Conservation (phyloP, 1,284 basidiomycete genomes). For the Ganoderma meredithae region DNA sequence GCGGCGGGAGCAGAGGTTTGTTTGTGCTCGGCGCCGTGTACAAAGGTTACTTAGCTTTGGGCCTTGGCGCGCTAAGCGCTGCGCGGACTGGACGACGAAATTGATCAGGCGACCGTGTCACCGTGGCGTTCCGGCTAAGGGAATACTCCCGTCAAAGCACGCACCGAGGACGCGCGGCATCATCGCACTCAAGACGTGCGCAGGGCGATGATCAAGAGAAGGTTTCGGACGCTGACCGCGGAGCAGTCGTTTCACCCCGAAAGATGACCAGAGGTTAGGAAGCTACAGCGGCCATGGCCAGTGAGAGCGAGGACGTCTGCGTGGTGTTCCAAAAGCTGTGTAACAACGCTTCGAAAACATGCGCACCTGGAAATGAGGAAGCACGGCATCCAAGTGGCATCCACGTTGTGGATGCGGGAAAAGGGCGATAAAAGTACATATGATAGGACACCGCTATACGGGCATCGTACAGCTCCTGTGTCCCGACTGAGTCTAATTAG, state of each 20-base stretch:
- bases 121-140: slow-evolving; percentile 9
- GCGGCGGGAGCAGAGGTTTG: slow-evolving; percentile 1
- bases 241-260: background rate
- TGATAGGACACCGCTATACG: background rate
- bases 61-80: slow-evolving; percentile 2
- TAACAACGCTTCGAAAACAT: background rate
- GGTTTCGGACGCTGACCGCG: background rate
- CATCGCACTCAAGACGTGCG: slow-evolving; percentile 27
- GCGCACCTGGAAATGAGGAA: slow-evolving; percentile 1
- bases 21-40: slow-evolving; percentile 9
- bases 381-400: slow-evolving; percentile 3
- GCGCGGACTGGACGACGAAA: slow-evolving; percentile 3
- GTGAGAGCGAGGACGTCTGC: background rate
- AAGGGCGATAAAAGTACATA: slow-evolving; percentile 3
- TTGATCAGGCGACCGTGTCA: slow-evolving; percentile 6
- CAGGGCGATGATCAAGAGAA: slow-evolving; percentile 19
- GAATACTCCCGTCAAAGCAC: slow-evolving; percentile 28
- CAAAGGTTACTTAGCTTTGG: background rate
- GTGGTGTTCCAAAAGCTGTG: background rate
- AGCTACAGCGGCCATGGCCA: background rate
- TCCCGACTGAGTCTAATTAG: slow-evolving; percentile 4
- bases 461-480: slow-evolving; percentile 7
- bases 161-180: slow-evolving; percentile 36
- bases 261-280: background rate
- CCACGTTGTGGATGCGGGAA: slow-evolving; percentile 5